Percentiles rank a stretch among this genome's conserved stretches.
These are phyloP conservation scores for Aspergillus cavernicola DNA, from an alignment of 495 filamentous ascomycete species.

Conservation along the genomic window DNA sequence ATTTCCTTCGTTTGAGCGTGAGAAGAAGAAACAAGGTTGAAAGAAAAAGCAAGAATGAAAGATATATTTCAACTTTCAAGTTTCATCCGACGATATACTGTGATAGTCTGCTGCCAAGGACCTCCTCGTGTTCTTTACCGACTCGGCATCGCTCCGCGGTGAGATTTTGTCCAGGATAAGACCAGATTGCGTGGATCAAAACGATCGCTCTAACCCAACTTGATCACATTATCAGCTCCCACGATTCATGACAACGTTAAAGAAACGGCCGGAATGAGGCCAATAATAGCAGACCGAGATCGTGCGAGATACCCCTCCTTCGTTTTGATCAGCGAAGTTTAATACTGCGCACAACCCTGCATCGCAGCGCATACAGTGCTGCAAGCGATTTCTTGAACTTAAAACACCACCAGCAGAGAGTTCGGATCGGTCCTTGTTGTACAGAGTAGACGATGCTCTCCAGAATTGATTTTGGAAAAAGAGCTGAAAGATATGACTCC, in stretches of 20 bases:
- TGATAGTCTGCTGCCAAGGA: not conserved
- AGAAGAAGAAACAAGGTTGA: not conserved
- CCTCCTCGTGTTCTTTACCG: not conserved
- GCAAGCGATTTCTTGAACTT: slow-evolving; percentile 2
- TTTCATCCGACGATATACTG: no score
- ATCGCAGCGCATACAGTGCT: not conserved
- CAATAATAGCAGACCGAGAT: slow-evolving; percentile 1
- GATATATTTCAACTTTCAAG: not conserved
- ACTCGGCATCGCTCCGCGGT: slow-evolving; percentile 1
- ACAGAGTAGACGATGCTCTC: no score
- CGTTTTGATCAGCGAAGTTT: not conserved
- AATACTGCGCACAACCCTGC: slow-evolving; percentile 10
- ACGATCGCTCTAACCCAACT: slow-evolving; percentile 17
- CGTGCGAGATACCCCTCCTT: not conserved
- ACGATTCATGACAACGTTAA: not conserved
- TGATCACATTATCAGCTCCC: not conserved
- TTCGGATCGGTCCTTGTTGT: not conserved
- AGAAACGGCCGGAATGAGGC: no score
- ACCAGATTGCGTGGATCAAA: slow-evolving; percentile 12
- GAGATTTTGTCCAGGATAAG: not conserved
- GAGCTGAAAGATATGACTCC: no score
- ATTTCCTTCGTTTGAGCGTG: not conserved
- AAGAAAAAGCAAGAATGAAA: not conserved
- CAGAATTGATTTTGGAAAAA: no score
- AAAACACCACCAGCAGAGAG: not conserved